Evolutionary conservation across 257 asterid species (phyloP).

Genomic region (Euphrasia confusa): DNA sequence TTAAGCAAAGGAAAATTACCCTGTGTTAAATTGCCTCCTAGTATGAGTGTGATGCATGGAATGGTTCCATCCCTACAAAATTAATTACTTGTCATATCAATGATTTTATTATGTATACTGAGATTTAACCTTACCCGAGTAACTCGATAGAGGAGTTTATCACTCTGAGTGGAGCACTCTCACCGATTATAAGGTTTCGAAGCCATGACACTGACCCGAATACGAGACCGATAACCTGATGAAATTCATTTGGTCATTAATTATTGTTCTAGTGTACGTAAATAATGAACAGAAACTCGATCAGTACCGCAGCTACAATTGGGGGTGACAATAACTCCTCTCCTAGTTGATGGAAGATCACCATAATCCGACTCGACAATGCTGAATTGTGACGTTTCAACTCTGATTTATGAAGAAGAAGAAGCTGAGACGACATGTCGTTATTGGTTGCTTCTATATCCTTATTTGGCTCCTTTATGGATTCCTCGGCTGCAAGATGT

Average conservation of each 20-base stretch:
- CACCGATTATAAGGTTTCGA: constrained; percentile 58
- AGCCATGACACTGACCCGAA: constrained; percentile 67
- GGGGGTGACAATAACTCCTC: constrained; percentile 76
- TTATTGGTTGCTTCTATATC: constrained; percentile 50
- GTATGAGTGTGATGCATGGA: constrained; percentile 84
- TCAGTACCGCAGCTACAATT: constrained; percentile 52
- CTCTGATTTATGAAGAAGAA: constrained; percentile 43
- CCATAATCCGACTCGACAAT: constrained; percentile 28
- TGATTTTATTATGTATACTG: neutral
- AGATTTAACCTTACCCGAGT: constrained; percentile 53
- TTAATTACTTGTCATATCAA: neutral
- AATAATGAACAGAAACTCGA: constrained; percentile 22
- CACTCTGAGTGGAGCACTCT: constrained; percentile 64
- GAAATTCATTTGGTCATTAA: constrained; percentile 12
- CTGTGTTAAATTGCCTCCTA: constrained; percentile 83
- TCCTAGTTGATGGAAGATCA: constrained; percentile 38
- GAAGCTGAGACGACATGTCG: constrained; percentile 34
- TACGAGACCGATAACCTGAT: constrained; percentile 59
- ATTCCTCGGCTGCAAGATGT: constrained; percentile 25
- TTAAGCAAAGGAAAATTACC: constrained; percentile 33
- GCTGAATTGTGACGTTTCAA: constrained; percentile 19
- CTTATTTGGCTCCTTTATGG: constrained; percentile 40
- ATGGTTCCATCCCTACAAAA: constrained; percentile 73
- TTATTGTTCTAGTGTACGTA: neutral
- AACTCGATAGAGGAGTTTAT: constrained; percentile 49